Base-by-base conservation (phyloP, 2,329 filamentous ascomycete species). In the Aureobasidium pullulans region DNA sequence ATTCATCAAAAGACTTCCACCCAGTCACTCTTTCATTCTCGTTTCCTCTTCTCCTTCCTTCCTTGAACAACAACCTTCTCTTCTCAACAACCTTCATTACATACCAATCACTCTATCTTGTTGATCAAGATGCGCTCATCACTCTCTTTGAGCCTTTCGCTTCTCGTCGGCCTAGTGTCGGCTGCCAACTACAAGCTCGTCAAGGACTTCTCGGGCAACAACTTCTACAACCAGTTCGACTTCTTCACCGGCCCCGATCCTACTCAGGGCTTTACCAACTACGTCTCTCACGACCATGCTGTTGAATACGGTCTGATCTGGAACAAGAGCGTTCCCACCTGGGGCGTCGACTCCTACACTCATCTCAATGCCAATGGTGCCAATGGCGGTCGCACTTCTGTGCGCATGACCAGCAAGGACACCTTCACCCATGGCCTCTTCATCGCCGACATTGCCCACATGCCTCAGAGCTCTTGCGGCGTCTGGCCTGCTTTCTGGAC, bases 191-290 rank as follows among this genome's bases (percentile, higher is more conserved):
- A 72, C 62, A 62, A 64, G 15, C 69, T 82, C 42, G 64, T 76
- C 61, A 78, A 81, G 62, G 76, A 80, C 66, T 81, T 80, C 66
- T 65, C 69, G 1, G 63, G 64, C 37, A 67, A 68, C 56, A 71
- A 72, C 61, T 83, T 83, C 67, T 82, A 81, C 67, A 72, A 77
- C 63, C 73, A 76, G 64, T 82, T 83, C 66, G 65, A 70, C 32
- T 83, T 83, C 70, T 81, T 73, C 64, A 79, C 76, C 9, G 73
- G 61, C 10, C 16, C 65, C 5, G 90, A 94, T 68, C 89, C 89
- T 0, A 94, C 89, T 2, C 66, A 85, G 62, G 90, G 89, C 37
- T 90, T 84, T 66, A 89, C 94, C 66, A 75, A 82, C 62, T 95
- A 91, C 67, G 79, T 85, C 57, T 76, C 82, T 63, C 76, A 80